phyloP scores from a whole-genome alignment of 805 yeast genomes.

The Candida sanyiensis region DNA sequence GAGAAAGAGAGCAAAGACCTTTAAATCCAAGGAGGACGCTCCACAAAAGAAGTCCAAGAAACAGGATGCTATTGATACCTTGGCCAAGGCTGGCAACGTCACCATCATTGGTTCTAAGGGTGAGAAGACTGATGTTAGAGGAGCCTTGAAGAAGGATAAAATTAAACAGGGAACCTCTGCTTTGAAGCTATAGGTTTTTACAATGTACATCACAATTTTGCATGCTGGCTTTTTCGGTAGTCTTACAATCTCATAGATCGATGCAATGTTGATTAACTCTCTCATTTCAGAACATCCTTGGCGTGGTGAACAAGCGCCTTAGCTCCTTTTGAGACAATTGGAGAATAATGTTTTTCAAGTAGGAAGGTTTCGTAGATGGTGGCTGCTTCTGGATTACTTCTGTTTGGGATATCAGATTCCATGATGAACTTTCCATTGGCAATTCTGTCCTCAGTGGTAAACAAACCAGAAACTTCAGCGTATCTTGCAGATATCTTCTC shows the following conservation, averaged over 20 bases:
- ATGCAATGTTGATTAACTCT: neutral
- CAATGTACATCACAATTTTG: too few relatives aligned
- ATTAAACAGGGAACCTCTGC: constrained; percentile 20
- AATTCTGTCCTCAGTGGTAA: constrained; percentile 83
- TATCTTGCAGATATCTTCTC: constrained; percentile 70
- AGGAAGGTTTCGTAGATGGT: constrained; percentile 84
- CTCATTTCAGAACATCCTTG: constrained; percentile 10
- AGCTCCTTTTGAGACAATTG: constrained; percentile 67
- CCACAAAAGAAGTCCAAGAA: constrained; percentile 47
- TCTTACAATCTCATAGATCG: neutral
- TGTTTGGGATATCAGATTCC: constrained; percentile 60
- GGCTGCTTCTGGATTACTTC: constrained; percentile 83
- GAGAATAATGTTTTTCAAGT: constrained; percentile 77
- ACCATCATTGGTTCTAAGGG: constrained; percentile 76
- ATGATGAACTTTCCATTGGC: constrained; percentile 72
- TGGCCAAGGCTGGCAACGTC: constrained; percentile 66
- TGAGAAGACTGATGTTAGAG: constrained; percentile 64
- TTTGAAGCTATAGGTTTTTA: constrained; percentile 16
- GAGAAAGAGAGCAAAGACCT: constrained; percentile 64
- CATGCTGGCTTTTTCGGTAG: too few relatives aligned
- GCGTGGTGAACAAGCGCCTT: constrained; percentile 30
- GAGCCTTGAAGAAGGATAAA: constrained; percentile 50
- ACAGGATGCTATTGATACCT: constrained; percentile 62
- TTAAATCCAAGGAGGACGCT: constrained; percentile 30
- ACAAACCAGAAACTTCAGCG: constrained; percentile 67